Conservation (phyloP, 23 red algal species). For the Gracilaria domingensis region DNA sequence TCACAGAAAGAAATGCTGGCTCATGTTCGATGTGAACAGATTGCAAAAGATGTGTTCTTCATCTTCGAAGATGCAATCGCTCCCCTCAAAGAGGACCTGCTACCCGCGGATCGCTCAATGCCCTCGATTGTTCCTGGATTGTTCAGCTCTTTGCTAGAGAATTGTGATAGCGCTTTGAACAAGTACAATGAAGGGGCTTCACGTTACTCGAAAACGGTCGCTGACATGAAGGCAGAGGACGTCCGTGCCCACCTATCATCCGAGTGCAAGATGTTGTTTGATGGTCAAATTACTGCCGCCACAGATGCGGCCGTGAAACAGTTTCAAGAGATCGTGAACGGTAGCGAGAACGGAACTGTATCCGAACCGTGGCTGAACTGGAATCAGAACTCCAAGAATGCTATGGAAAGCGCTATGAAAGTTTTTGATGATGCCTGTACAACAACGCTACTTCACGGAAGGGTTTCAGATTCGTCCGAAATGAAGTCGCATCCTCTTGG, state of each 20-base stretch:
- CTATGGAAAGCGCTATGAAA: constrained; percentile 27
- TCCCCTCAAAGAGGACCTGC: constrained; percentile 26
- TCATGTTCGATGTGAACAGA: constrained; percentile 91
- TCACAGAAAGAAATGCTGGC: constrained; percentile 94
- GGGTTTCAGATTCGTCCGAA: background rate
- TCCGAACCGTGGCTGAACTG: constrained; percentile 45
- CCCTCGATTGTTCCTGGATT: constrained; percentile 33
- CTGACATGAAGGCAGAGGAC: constrained; percentile 63
- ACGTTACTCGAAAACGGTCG: constrained; percentile 72
- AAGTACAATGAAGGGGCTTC: constrained; percentile 56
- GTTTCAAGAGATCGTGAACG: constrained; percentile 28
- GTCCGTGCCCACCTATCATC: constrained; percentile 58
- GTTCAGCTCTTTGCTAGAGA: constrained; percentile 28
- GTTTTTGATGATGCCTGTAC: constrained; percentile 52
- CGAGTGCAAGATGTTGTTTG: constrained; percentile 69
- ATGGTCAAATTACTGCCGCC: constrained; percentile 61
- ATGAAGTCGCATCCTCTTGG: constrained; percentile 39
- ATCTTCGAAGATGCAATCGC: constrained; percentile 23
- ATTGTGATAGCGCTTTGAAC: constrained; percentile 46
- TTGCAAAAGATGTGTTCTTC: constrained; percentile 74
- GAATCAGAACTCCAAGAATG: constrained; percentile 26
- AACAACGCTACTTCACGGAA: background rate
- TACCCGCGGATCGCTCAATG: constrained; percentile 38
- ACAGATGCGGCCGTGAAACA: constrained; percentile 40
- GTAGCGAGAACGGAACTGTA: background rate